phyloP scores from a whole-genome alignment of 2,329 filamentous ascomycete genomes.

The Aspergillus sp. region DNA sequence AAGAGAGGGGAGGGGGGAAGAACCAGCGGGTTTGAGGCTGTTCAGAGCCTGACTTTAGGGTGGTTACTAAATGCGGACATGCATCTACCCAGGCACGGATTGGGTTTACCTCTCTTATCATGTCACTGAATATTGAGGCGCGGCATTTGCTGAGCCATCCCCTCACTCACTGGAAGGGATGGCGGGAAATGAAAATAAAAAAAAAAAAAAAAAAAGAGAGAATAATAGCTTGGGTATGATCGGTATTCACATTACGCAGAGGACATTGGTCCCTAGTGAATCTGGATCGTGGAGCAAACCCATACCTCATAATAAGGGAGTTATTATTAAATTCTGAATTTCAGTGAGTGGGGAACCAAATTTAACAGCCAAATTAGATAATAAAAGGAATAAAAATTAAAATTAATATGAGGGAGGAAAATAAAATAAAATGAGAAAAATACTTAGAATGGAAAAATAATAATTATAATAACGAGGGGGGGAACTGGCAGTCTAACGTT shows the following conservation, averaged over 20 bases:
- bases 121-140: not conserved
- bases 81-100: slow-evolving; percentile 1
- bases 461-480: not conserved
- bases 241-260: slow-evolving; percentile 2
- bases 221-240: not conserved
- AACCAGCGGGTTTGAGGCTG: not conserved
- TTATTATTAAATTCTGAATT: not conserved
- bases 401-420: not conserved
- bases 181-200: not conserved
- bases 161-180: not conserved
- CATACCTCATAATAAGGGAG: not conserved
- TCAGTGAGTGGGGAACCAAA: not conserved
- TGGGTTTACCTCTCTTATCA: not conserved
- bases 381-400: not conserved
- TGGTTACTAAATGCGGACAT: slow-evolving; percentile 8
- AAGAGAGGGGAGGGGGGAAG: not conserved
- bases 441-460: not conserved
- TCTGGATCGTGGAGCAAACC: not conserved
- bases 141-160: not conserved
- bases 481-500: slow-evolving; percentile 5
- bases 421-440: not conserved
- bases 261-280: not conserved
- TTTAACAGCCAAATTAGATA: not conserved
- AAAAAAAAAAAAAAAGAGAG: too few relatives aligned
- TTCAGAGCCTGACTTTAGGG: slow-evolving; percentile 1